Percentiles rank a stretch among this genome's conserved stretches.
These are phyloP conservation scores for Cryptosporidium xiaoi DNA, from an alignment of 169 alveolate genomes.

Conservation along the genomic window DNA sequence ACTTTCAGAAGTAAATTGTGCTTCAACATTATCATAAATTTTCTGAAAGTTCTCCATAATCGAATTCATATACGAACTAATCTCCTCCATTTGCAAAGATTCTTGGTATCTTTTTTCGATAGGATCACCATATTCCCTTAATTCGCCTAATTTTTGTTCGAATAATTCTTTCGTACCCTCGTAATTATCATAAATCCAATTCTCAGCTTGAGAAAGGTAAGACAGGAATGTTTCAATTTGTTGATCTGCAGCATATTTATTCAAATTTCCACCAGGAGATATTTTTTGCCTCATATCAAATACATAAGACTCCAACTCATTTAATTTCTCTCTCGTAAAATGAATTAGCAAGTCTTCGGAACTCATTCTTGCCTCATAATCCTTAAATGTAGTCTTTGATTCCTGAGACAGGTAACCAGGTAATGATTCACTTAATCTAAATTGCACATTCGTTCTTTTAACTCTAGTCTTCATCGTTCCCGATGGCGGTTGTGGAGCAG, in stretches of 20 bases:
- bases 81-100: constrained; percentile 42
- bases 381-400: constrained; percentile 42
- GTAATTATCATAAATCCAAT: constrained; percentile 76
- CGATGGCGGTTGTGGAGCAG: constrained; percentile 24
- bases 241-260: constrained; percentile 48
- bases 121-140: constrained; percentile 50
- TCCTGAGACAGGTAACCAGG: constrained; percentile 56
- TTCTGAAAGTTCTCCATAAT: constrained; percentile 44
- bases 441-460: constrained; percentile 59
- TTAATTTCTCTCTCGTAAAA: constrained; percentile 76
- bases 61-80: constrained; percentile 51
- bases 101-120: constrained; percentile 67
- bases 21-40: constrained; percentile 16
- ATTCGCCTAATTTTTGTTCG: constrained; percentile 55
- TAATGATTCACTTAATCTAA: constrained; percentile 23
- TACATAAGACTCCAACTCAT: constrained; percentile 78
- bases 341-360: constrained; percentile 73
- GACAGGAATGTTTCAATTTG: constrained; percentile 32
- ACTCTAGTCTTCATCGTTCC: constrained; percentile 50
- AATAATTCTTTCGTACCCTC: constrained; percentile 65
- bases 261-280: constrained; percentile 62
- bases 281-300: constrained; percentile 72
- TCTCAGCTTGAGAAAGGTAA: constrained; percentile 72
- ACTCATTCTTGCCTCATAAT: constrained; percentile 75
- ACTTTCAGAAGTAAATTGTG: constrained; percentile 69